phyloP scores from a whole-genome alignment of 2,329 filamentous ascomycete genomes.

The Rutstroemia sp. region DNA sequence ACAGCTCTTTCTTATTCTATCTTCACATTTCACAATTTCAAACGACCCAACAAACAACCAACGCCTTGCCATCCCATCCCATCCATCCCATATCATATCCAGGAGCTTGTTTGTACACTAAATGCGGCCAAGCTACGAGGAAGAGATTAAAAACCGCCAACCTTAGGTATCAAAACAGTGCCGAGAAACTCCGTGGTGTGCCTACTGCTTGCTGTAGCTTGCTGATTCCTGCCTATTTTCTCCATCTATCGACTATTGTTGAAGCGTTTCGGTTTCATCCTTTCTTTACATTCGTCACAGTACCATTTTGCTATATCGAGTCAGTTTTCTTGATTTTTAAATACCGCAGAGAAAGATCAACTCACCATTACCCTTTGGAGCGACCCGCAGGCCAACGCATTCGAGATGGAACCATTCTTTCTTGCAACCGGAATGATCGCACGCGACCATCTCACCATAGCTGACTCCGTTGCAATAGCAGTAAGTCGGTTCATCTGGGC shows the following conservation, averaged over 20 bases:
- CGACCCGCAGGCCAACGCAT: constrained; percentile 72
- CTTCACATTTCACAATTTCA: too few species aligned
- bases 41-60: background rate
- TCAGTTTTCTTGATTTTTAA: background rate
- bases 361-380: constrained; percentile 52
- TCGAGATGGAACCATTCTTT: constrained; percentile 80
- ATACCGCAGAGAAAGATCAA: background rate
- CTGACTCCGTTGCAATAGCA: constrained; percentile 76
- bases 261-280: constrained; percentile 23
- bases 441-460: constrained; percentile 80
- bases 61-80: background rate
- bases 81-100: background rate
- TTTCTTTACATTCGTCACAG: constrained; percentile 29
- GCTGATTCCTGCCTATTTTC: background rate
- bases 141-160: background rate
- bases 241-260: constrained; percentile 19
- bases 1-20: background rate
- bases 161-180: constrained; percentile 6
- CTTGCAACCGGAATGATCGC: constrained; percentile 65
- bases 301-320: constrained; percentile 27
- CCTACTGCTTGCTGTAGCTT: background rate
- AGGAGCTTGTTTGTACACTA: constrained; percentile 1
- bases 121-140: background rate
- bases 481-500: constrained; percentile 66
- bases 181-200: constrained; percentile 7